These are phyloP conservation scores for Pythium oligandrum DNA, from an alignment of 352 stramenopile species.

Conservation along the genomic window DNA sequence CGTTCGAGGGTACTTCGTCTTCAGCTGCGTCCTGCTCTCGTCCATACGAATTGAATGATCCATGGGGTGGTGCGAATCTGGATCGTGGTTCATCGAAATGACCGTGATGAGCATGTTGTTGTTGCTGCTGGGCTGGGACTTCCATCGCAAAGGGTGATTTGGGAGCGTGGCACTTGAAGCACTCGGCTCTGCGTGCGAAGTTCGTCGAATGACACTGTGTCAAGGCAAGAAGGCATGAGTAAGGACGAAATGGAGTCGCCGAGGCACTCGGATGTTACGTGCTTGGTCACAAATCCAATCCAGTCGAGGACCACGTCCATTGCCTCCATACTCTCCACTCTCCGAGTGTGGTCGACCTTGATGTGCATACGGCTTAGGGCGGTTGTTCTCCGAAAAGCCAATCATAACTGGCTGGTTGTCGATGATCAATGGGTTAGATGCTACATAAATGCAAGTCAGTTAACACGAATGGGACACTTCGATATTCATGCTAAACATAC, in stretches of 20 bases:
- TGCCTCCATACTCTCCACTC: too few species aligned
- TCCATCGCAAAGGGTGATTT: slow-evolving; percentile 23
- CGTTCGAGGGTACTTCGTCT: slow-evolving; percentile 33
- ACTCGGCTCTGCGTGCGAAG: slow-evolving; percentile 53
- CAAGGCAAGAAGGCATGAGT: background rate
- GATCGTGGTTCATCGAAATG: too few species aligned
- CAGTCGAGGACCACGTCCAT: slow-evolving; percentile 14
- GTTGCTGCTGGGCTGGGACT: slow-evolving; percentile 3
- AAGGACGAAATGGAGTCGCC: background rate
- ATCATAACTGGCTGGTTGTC: slow-evolving; percentile 31
- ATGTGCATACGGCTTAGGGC: slow-evolving; percentile 6
- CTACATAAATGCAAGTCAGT: slow-evolving; percentile 14
- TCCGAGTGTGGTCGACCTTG: background rate
- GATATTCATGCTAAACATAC: slow-evolving; percentile 18
- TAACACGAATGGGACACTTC: too few species aligned
- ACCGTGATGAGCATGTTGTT: background rate
- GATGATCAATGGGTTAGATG: slow-evolving; percentile 45
- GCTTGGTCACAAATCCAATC: slow-evolving; percentile 79
- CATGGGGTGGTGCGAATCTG: background rate
- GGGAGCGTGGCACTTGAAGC: slow-evolving; percentile 62
- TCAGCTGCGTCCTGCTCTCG: slow-evolving; percentile 10
- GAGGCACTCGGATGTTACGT: background rate
- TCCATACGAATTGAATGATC: slow-evolving; percentile 1
- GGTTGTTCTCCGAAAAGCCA: slow-evolving; percentile 12
- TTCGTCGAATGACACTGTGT: slow-evolving; percentile 68